Evolutionary conservation across 257 asterid genomes (phyloP), one percentile per base, ranked within the genome.

Genomic region (Vinca minor): DNA sequence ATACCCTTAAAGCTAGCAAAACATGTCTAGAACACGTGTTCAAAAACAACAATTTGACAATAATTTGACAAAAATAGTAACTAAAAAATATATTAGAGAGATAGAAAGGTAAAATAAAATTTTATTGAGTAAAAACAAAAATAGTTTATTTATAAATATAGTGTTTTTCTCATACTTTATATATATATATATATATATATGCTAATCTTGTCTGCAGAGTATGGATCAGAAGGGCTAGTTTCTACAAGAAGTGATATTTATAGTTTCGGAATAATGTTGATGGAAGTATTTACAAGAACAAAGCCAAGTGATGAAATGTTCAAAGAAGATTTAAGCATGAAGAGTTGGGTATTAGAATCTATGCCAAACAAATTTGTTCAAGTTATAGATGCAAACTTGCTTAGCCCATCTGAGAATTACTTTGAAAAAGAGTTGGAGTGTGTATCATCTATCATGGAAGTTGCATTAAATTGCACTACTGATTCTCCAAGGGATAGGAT

Each of bases 241-340:
- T 61, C 68, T 3, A 62, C 63, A 18, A 61, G 23, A 53, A 20
- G 62, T 28, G 73, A 69, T 39, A 35, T 69, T 28, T 69, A 69
- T 60, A 68, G 72, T n/a, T 68, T 0, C 11, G 72, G 72, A 14
- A 68, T 68, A 5, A 47, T 68, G 65, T 15, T 61, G 8, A 61
- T 69, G 73, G 68, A 69, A 48, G 42, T 52, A 1, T 69, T 69
- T 15, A 69, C 73, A 49, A 41, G 68, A 36, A 69, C 13, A 38
- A 69, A 15, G 63, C 55, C 63, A 0, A n/a, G 13, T 1, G 52
- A 59, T 49, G 73, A 60, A 36, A 50, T 50, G 55, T 69, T 69
- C 54, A 13, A 14, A 8, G 66, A 8, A 26, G 48, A 36, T 34
- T 45, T 68, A 38, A 68, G 25, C 59, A 23, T 68, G 6, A 60